phyloP scores from a whole-genome alignment of 208 protist genomes.

The Strigomonas galati region DNA sequence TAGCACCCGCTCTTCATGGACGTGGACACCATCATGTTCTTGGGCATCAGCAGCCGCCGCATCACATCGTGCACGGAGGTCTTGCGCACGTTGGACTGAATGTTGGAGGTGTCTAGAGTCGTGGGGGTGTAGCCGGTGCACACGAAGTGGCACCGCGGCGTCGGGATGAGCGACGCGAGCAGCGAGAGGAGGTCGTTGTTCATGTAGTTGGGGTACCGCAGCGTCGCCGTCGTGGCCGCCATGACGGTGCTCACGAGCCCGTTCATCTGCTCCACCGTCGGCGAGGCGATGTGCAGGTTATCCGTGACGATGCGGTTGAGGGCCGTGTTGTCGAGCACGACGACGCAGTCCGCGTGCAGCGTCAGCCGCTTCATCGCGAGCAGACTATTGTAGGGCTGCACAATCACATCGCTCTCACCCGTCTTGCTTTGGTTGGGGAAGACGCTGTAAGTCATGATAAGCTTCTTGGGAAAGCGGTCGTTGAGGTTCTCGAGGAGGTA shows the following conservation, averaged over 20 bases:
- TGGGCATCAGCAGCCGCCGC: slow-evolving; percentile 98
- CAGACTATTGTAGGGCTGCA: slow-evolving; percentile 99
- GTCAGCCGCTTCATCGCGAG: slow-evolving; percentile 99
- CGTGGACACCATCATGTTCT: slow-evolving; percentile 98
- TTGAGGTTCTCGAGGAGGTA: slow-evolving; percentile 98
- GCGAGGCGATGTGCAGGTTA: slow-evolving; percentile 93
- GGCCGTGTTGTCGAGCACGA: slow-evolving; percentile 99
- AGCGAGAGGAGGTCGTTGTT: slow-evolving; percentile 98
- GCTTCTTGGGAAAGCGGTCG: slow-evolving; percentile 98
- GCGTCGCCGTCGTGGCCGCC: slow-evolving; percentile 97
- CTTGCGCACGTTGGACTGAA: slow-evolving; percentile 94
- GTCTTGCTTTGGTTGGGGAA: slow-evolving; percentile 93
- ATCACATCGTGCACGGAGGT: slow-evolving; percentile 99
- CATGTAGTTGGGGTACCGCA: slow-evolving; percentile 99
- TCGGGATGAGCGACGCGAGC: slow-evolving; percentile 98
- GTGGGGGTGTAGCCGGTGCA: slow-evolving; percentile 99
- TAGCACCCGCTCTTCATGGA: slow-evolving; percentile 96
- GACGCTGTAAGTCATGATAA: slow-evolving; percentile 99
- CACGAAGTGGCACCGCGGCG: slow-evolving; percentile 99
- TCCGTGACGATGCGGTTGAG: slow-evolving; percentile 98
- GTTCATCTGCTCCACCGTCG: slow-evolving; percentile 98
- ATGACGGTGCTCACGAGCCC: slow-evolving; percentile 98
- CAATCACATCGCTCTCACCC: slow-evolving; percentile 95
- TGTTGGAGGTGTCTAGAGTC: slow-evolving; percentile 86
- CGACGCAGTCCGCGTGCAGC: slow-evolving; percentile 95